These are phyloP conservation scores for Kingdonia uniflora DNA, from an alignment of 164 flowering plant species.

Conservation along the genomic window DNA sequence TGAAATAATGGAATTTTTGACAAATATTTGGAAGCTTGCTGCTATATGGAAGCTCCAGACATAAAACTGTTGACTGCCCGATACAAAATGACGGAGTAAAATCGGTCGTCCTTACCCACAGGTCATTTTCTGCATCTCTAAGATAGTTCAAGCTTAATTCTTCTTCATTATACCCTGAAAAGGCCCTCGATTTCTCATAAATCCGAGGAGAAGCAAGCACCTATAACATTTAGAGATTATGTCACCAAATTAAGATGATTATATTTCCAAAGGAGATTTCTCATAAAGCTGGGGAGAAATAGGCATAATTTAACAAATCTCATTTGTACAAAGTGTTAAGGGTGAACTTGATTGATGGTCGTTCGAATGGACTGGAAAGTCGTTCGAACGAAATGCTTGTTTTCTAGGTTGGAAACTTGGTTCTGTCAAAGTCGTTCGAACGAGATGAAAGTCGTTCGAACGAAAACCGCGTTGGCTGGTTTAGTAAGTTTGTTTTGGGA, in stretches of 20 bases:
- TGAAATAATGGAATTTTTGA: conserved; percentile 31
- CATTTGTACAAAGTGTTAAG: not conserved
- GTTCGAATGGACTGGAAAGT: no score
- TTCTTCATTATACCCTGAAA: conserved; percentile 10
- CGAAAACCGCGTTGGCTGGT: no score
- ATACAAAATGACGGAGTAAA: conserved; percentile 46
- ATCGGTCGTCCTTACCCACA: conserved; percentile 62
- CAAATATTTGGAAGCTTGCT: conserved; percentile 47
- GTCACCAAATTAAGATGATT: no score
- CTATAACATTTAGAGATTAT: not conserved
- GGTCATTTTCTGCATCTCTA: conserved; percentile 35
- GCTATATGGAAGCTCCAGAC: conserved; percentile 75
- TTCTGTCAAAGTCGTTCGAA: no score
- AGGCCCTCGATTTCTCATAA: conserved; percentile 25
- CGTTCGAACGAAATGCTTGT: no score
- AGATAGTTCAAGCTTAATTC: conserved; percentile 25
- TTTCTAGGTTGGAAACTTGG: no score
- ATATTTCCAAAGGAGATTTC: not conserved
- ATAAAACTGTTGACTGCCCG: conserved; percentile 72
- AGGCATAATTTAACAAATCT: not conserved
- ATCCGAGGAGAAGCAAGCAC: not conserved
- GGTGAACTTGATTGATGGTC: no score
- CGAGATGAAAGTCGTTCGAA: no score
- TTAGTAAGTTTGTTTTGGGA: no score
- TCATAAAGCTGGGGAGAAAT: not conserved